A percentile compares a stretch with the other conserved stretches of the same genome.
phyloP scores from a whole-genome alignment of 306 rosid genomes.

The Benincasa hispida region DNA sequence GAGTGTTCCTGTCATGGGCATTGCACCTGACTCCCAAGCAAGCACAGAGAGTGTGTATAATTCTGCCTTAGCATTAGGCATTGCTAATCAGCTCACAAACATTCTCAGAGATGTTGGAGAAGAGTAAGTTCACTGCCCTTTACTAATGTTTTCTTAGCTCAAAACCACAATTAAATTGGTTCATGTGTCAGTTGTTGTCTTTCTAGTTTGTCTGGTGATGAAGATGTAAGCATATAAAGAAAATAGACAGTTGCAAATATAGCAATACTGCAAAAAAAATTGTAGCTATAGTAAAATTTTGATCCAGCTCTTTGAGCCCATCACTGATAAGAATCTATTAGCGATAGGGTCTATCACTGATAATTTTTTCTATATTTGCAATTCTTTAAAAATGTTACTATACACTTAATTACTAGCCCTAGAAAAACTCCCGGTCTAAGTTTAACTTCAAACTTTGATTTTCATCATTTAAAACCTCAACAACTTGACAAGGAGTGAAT shows the following conservation, averaged over 20 bases:
- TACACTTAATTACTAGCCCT: too few species aligned
- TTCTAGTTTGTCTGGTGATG: not conserved
- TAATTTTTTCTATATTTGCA: too few species aligned
- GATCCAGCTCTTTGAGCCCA: too few species aligned
- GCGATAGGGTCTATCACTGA: too few species aligned
- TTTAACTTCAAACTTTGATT: not conserved
- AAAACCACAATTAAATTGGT: not conserved
- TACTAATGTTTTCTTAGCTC: not conserved
- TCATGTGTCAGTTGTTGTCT: not conserved
- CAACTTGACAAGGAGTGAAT: not conserved
- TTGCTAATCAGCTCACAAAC: conserved; percentile 92
- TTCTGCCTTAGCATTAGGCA: conserved; percentile 86
- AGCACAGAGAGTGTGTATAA: conserved; percentile 67
- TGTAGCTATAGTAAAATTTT: too few species aligned
- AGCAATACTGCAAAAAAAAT: too few species aligned
- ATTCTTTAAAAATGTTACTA: too few species aligned
- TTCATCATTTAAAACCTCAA: not conserved
- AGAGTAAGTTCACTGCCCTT: conserved; percentile 43
- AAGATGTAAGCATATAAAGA: not conserved
- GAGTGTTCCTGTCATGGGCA: conserved; percentile 98
- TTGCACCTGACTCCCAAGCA: conserved; percentile 58
- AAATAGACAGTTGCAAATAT: too few species aligned
- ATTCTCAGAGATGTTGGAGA: conserved; percentile 96
- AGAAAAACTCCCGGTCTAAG: not conserved
- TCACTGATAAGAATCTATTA: too few species aligned